These are phyloP conservation scores for Blumeria hordei DNA, from an alignment of 2,329 filamentous ascomycete species.

Conservation along the genomic window DNA sequence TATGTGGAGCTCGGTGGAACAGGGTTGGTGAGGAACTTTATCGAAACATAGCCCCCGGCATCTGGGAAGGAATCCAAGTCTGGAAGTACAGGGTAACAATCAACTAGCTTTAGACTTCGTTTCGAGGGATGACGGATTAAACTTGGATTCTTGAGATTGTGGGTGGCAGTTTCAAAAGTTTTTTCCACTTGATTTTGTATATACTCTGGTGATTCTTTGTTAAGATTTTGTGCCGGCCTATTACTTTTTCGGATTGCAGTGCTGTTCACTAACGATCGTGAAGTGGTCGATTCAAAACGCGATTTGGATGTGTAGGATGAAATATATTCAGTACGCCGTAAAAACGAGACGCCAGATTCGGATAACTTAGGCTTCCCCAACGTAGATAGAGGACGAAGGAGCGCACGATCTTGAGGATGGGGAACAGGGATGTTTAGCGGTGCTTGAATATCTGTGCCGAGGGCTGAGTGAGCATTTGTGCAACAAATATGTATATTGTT, in stretches of 20 bases:
- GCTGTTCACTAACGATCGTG: constrained; percentile 24
- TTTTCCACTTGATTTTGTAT: constrained; percentile 45
- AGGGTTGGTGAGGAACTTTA: constrained; percentile 44
- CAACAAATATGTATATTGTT: constrained; percentile 5
- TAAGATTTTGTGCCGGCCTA: constrained; percentile 21
- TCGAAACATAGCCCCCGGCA: constrained; percentile 41
- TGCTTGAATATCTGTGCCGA: constrained; percentile 49
- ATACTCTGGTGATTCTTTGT: constrained; percentile 36
- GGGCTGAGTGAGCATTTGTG: constrained; percentile 7
- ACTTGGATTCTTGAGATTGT: constrained; percentile 27
- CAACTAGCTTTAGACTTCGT: constrained; percentile 28
- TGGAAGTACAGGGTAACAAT: constrained; percentile 35
- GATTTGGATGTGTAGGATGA: constrained; percentile 31
- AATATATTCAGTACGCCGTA: constrained; percentile 91
- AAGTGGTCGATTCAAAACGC: constrained; percentile 25
- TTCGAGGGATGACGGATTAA: constrained; percentile 31
- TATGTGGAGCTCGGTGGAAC: constrained; percentile 28
- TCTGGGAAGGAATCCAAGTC: constrained; percentile 47
- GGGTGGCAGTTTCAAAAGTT: constrained; percentile 30
- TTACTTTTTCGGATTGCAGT: constrained; percentile 17
- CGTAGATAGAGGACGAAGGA: constrained; percentile 62
- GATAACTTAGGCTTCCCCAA: constrained; percentile 63
- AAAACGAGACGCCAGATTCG: constrained; percentile 67
- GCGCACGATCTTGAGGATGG: constrained; percentile 62
- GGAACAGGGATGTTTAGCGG: constrained; percentile 44